A percentile compares a stretch with the other conserved stretches of the same genome.
These are phyloP conservation scores for Coemansia sp. DNA, from an alignment of 192 early-diverging fungal species.

Conservation along the genomic window DNA sequence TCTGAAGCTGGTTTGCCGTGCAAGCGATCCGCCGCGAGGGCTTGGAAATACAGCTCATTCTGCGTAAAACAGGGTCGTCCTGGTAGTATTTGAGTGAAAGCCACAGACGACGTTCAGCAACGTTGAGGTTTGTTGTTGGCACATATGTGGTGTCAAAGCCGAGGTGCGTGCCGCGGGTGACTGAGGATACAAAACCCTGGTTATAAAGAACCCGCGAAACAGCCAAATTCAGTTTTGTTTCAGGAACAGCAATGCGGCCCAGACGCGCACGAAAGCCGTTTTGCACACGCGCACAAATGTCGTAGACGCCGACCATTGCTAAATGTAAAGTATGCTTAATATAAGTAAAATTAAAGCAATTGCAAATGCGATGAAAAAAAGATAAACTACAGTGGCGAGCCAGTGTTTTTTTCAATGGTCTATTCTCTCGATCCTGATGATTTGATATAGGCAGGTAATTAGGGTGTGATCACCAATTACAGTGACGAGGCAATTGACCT, in stretches of 20 bases:
- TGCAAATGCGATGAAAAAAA: slow-evolving; percentile 14
- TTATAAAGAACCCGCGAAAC: slow-evolving; percentile 85
- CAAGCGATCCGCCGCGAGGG: slow-evolving; percentile 81
- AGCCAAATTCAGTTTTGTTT: slow-evolving; percentile 83
- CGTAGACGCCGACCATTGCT: slow-evolving; percentile 74
- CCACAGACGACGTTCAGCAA: slow-evolving; percentile 87
- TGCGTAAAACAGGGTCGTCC: slow-evolving; percentile 73
- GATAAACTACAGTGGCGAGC: slow-evolving; percentile 4
- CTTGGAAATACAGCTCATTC: slow-evolving; percentile 82
- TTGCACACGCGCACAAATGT: slow-evolving; percentile 85
- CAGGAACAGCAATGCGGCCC: slow-evolving; percentile 81
- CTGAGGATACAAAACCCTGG: slow-evolving; percentile 85
- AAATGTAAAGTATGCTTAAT: not conserved
- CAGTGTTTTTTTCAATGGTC: too few relatives aligned
- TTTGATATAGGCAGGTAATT: too few relatives aligned
- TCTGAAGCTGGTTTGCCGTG: slow-evolving; percentile 75
- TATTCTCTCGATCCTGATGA: too few relatives aligned
- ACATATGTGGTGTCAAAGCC: slow-evolving; percentile 73
- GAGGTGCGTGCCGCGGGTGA: slow-evolving; percentile 74
- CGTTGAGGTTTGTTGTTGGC: slow-evolving; percentile 76
- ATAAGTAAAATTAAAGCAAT: slow-evolving; percentile 7
- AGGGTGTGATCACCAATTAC: too few relatives aligned
- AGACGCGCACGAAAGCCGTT: slow-evolving; percentile 87
- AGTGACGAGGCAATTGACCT: too few relatives aligned
- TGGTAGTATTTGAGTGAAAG: slow-evolving; percentile 92